Conservation (phyloP, 2,329 filamentous ascomycete genomes). For the Aspergillus jensenii region DNA sequence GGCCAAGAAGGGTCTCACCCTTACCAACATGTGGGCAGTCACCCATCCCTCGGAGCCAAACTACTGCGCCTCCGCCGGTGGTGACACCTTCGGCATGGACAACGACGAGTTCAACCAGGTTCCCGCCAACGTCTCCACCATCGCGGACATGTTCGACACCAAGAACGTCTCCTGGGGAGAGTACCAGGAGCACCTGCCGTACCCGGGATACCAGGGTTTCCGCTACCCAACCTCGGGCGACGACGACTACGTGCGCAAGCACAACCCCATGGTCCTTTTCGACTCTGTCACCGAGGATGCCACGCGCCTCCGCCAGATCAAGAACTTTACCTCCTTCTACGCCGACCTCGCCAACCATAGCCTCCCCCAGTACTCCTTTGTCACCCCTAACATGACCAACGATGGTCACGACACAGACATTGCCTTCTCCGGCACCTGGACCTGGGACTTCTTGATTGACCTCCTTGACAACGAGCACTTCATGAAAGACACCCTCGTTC, state of each 20-base stretch:
- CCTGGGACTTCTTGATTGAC: slow-evolving; percentile 66
- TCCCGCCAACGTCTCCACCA: slow-evolving; percentile 62
- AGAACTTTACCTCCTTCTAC: slow-evolving; percentile 71
- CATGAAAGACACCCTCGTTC: slow-evolving; percentile 73
- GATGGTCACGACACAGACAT: slow-evolving; percentile 76
- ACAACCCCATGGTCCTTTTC: slow-evolving; percentile 68
- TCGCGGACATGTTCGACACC: slow-evolving; percentile 68
- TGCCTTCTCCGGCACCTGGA: slow-evolving; percentile 68
- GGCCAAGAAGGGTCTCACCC: slow-evolving; percentile 55
- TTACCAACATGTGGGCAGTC: slow-evolving; percentile 60
- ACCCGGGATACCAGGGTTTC: slow-evolving; percentile 67
- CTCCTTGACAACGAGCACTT: slow-evolving; percentile 70
- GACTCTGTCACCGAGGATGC: slow-evolving; percentile 61
- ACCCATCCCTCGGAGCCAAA: slow-evolving; percentile 77
- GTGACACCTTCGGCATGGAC: slow-evolving; percentile 72
- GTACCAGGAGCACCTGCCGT: slow-evolving; percentile 79
- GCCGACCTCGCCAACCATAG: slow-evolving; percentile 62
- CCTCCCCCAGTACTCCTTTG: slow-evolving; percentile 68
- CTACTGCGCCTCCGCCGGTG: slow-evolving; percentile 67
- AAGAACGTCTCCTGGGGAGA: slow-evolving; percentile 66
- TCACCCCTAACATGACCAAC: slow-evolving; percentile 56
- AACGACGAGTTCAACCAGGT: slow-evolving; percentile 65
- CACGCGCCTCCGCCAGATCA: slow-evolving; percentile 65
- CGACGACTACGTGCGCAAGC: slow-evolving; percentile 81
- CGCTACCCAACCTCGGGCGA: slow-evolving; percentile 59